A percentile compares a stretch with the other conserved stretches of the same genome.
Conservation (phyloP, 768 basidiomycete genomes). For the Lactarius sanguifluus region DNA sequence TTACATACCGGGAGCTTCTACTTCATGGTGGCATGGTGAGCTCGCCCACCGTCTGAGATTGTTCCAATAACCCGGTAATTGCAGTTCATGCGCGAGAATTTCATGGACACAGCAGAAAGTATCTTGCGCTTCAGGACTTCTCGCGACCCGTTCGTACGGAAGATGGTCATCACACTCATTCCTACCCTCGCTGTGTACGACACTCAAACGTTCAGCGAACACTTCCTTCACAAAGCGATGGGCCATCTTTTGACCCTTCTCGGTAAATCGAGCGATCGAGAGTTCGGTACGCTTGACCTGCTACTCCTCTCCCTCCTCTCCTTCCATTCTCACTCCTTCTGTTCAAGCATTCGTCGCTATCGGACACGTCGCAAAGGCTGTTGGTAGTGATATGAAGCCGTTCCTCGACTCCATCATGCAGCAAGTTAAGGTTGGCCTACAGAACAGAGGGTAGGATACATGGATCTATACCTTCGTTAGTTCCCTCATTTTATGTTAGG, state of each 20-base stretch:
- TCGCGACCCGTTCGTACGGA: conserved; percentile 83
- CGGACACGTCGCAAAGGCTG: conserved; percentile 89
- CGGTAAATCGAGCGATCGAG: conserved; percentile 84
- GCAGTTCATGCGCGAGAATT: conserved; percentile 87
- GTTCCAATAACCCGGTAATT: conserved; percentile 1
- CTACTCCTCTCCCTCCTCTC: not conserved
- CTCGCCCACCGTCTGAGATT: conserved; percentile 9
- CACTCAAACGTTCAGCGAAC: conserved; percentile 85
- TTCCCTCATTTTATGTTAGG: conserved; percentile 43
- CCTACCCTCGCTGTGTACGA: conserved; percentile 95
- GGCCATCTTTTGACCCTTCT: conserved; percentile 84
- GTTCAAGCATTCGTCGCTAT: conserved; percentile 88
- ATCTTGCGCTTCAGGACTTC: conserved; percentile 87
- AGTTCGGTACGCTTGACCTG: conserved; percentile 61
- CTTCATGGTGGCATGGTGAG: conserved; percentile 93
- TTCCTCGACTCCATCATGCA: conserved; percentile 91
- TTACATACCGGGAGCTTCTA: conserved; percentile 89
- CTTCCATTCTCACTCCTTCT: conserved; percentile 16
- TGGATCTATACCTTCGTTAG: not conserved
- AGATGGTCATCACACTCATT: conserved; percentile 94
- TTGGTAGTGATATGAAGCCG: conserved; percentile 92
- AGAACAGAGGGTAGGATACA: conserved; percentile 72
- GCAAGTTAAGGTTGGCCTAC: conserved; percentile 87
- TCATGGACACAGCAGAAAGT: conserved; percentile 83
- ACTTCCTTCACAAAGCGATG: conserved; percentile 94